Evolutionary conservation across 768 basidiomycete species (phyloP), one percentile per base, ranked within the genome.

Genomic region (Thelephora ganbajun): DNA sequence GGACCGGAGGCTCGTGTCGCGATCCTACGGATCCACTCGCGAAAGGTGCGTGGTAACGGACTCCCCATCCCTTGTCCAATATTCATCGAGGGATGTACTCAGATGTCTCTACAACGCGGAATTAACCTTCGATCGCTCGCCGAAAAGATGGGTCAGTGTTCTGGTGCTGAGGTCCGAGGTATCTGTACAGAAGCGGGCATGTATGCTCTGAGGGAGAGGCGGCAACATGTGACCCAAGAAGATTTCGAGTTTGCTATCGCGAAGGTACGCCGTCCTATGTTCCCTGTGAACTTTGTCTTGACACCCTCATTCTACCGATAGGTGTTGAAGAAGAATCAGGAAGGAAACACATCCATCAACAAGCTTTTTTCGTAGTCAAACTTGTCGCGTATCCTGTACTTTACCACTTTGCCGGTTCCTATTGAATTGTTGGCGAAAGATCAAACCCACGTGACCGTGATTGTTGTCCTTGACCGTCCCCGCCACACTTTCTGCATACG

Each of bases 81-180:
- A 14, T 30, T 44, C 20, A 42, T 19, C 16, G 26, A 44, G 47
- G 19, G 26, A 30, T 30, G 13, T 48, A 34, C 14, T 1, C 53
- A 91, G 87, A 99, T 98, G 94, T 97, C 91, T 1, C 70, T 98
- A 26, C 94, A 98, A 67, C 77, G 94, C 50, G 93, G 93, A 1
- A 99, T 99, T 65, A 92, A 99, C 67, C 74, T 97, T n/a, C 84
- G 90, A 13, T 81, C 83, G 2, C 71, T 99, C 2, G 94, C 94
- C 0, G 94, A 98, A 63, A 98, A 99, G 74, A 99, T 98, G 94
- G 94, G 94, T 0, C 90, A 96, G 59, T 97, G 94, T 61, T 94
- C 90, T 1, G 94, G 94, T 54, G 94, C 94, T 1, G 94, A 99
- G 63, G 94, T 97, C 13, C 76, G 94, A 13, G 94, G 92, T 66